Conservation (phyloP, 106 monocot genomes). For the Triglochin maritima region DNA sequence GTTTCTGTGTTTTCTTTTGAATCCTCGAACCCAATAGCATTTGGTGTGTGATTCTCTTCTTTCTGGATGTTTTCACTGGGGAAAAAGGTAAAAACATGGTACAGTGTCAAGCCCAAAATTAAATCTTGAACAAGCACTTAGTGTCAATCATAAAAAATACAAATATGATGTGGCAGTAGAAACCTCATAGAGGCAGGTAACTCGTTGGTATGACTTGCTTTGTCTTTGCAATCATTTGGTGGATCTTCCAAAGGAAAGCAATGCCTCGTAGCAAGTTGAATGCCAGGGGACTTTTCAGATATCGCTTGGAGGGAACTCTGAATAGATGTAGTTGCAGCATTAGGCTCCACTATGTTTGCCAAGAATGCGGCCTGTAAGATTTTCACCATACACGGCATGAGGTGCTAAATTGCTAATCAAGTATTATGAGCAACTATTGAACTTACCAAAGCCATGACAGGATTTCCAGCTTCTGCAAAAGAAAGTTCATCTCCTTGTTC, state of each 20-base stretch:
- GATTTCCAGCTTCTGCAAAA: slow-evolving; percentile 88
- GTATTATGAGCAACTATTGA: background rate
- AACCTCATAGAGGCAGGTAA: slow-evolving; percentile 32
- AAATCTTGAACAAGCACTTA: background rate
- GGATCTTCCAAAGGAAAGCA: slow-evolving; percentile 88
- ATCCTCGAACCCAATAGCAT: slow-evolving; percentile 12
- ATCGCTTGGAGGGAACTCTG: slow-evolving; percentile 76
- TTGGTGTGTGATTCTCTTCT: slow-evolving; percentile 24
- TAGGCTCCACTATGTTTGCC: slow-evolving; percentile 41
- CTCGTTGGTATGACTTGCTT: slow-evolving; percentile 38
- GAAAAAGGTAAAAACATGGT: slow-evolving; percentile 5
- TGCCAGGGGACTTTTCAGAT: slow-evolving; percentile 61
- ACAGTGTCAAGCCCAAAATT: background rate
- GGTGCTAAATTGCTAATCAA: background rate
- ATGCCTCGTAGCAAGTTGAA: slow-evolving; percentile 80
- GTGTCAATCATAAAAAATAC: slow-evolving; percentile 3
- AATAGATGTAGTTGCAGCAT: slow-evolving; percentile 34
- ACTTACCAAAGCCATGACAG: slow-evolving; percentile 80
- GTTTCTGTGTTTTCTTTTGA: slow-evolving; percentile 10
- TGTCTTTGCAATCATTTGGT: slow-evolving; percentile 27
- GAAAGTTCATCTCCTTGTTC: slow-evolving; percentile 42
- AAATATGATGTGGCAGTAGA: background rate
- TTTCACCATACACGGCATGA: slow-evolving; percentile 3
- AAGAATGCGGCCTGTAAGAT: slow-evolving; percentile 75
- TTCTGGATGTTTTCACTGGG: slow-evolving; percentile 20